phyloP scores from a whole-genome alignment of 495 filamentous ascomycete genomes.

The Penicillium chermesinum region DNA sequence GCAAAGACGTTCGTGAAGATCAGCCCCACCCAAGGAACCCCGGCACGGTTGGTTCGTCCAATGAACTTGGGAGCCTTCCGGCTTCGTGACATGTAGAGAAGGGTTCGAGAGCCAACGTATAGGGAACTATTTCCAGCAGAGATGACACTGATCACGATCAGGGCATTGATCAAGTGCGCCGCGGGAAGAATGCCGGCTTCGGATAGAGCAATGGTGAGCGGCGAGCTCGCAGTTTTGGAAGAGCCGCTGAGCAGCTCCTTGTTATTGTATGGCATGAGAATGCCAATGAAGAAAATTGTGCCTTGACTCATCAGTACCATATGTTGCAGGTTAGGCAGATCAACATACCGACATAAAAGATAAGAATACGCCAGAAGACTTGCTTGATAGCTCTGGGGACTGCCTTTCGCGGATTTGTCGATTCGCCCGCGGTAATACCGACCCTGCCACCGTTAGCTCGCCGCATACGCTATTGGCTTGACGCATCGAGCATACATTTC shows the following conservation, averaged over 20 bases:
- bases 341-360: conserved; percentile 62
- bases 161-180: conserved; percentile 64
- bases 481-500: conserved; percentile 54
- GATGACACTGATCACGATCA: conserved; percentile 64
- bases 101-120: conserved; percentile 61
- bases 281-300: conserved; percentile 62
- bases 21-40: conserved; percentile 61
- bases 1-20: conserved; percentile 59
- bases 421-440: conserved; percentile 65
- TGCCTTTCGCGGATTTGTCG: conserved; percentile 54
- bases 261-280: conserved; percentile 58
- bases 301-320: conserved; percentile 10
- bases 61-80: conserved; percentile 62
- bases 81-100: conserved; percentile 62
- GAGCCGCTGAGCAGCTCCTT: conserved; percentile 36
- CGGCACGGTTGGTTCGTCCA: conserved; percentile 55
- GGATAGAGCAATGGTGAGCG: conserved; percentile 67
- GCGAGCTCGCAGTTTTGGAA: conserved; percentile 57
- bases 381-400: conserved; percentile 63
- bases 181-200: conserved; percentile 63
- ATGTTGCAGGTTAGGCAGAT: no score
- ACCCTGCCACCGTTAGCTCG: conserved; percentile 32
- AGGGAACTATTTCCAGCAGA: conserved; percentile 66
- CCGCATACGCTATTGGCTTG: no score
- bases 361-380: conserved; percentile 66